A percentile compares a stretch with the other conserved stretches of the same genome.
These are phyloP conservation scores for Phoma sp. DNA, from an alignment of 2,329 filamentous ascomycete species.

Conservation along the genomic window DNA sequence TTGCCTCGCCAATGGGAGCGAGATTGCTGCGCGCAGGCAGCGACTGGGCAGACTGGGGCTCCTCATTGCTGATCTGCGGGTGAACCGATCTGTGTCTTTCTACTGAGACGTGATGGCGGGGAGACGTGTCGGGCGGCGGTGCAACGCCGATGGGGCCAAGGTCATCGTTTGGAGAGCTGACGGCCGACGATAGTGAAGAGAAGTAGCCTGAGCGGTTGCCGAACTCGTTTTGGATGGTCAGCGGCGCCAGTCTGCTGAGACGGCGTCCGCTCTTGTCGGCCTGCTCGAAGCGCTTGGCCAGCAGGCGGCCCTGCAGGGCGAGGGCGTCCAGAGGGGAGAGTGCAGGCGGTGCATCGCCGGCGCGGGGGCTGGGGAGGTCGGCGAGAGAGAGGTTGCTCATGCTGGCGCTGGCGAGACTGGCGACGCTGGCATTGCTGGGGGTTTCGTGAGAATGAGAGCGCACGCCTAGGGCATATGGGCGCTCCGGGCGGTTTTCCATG, in stretches of 20 bases:
- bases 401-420: slow-evolving; percentile 35
- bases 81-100: slow-evolving; percentile 48
- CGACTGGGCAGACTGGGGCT: slow-evolving; percentile 32
- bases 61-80: slow-evolving; percentile 43
- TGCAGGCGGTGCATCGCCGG: slow-evolving; percentile 76
- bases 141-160: slow-evolving; percentile 34
- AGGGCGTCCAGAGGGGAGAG: slow-evolving; percentile 95
- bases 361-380: slow-evolving; percentile 56
- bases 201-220: slow-evolving; percentile 81
- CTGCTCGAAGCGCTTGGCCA: slow-evolving; percentile 87
- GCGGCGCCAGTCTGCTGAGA: slow-evolving; percentile 83
- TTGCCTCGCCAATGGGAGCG: slow-evolving; percentile 45
- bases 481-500: slow-evolving; percentile 39
- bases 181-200: slow-evolving; percentile 68
- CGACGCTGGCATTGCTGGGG: slow-evolving; percentile 24
- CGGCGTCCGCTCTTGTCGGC: slow-evolving; percentile 72
- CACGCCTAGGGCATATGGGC: slow-evolving; percentile 43
- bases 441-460: slow-evolving; percentile 43
- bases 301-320: slow-evolving; percentile 84
- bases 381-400: slow-evolving; percentile 43
- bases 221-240: slow-evolving; percentile 82
- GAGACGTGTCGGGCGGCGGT: slow-evolving; percentile 36
- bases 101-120: slow-evolving; percentile 30
- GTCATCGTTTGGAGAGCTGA: slow-evolving; percentile 61
- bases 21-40: slow-evolving; percentile 42